phyloP scores from a whole-genome alignment of 805 yeast species.

The Yarrowia phangngaensis region DNA sequence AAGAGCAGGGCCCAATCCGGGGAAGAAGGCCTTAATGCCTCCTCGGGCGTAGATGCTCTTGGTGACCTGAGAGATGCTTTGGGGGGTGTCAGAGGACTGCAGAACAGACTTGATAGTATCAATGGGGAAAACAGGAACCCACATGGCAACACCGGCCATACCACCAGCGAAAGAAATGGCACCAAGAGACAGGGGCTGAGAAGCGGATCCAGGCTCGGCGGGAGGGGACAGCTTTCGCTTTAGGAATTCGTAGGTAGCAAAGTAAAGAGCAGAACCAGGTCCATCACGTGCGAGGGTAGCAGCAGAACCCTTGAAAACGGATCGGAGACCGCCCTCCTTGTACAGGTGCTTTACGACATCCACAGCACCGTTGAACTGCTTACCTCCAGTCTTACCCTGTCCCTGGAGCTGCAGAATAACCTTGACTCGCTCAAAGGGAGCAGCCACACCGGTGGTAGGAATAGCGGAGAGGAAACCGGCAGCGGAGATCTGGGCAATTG shows the following conservation, averaged over 20 bases:
- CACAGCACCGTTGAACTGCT: constrained; percentile 47
- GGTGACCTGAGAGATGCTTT: constrained; percentile 62
- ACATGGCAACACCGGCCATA: constrained; percentile 93
- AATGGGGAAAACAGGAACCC: constrained; percentile 92
- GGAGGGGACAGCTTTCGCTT: constrained; percentile 56
- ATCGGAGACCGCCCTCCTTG: constrained; percentile 73
- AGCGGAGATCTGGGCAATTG: constrained; percentile 69
- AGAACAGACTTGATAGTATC: constrained; percentile 88
- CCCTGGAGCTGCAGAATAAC: constrained; percentile 83
- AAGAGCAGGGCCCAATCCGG: constrained; percentile 94
- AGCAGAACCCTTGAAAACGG: constrained; percentile 83
- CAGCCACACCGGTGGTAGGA: constrained; percentile 95
- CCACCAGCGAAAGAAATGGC: constrained; percentile 92
- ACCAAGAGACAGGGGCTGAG: constrained; percentile 57
- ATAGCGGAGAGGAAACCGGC: constrained; percentile 95
- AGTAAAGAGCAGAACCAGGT: constrained; percentile 93
- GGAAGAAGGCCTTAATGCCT: constrained; percentile 90
- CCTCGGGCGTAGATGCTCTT: constrained; percentile 65
- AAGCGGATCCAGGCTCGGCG: constrained; percentile 43
- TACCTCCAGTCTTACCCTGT: constrained; percentile 41
- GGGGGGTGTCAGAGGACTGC: constrained; percentile 55
- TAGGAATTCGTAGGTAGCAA: constrained; percentile 85
- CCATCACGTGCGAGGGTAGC: constrained; percentile 97
- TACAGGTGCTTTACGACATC: constrained; percentile 66
- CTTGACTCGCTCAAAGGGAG: constrained; percentile 94